phyloP scores from a whole-genome alignment of 768 basidiomycete species.

The Mycena belliarum region DNA sequence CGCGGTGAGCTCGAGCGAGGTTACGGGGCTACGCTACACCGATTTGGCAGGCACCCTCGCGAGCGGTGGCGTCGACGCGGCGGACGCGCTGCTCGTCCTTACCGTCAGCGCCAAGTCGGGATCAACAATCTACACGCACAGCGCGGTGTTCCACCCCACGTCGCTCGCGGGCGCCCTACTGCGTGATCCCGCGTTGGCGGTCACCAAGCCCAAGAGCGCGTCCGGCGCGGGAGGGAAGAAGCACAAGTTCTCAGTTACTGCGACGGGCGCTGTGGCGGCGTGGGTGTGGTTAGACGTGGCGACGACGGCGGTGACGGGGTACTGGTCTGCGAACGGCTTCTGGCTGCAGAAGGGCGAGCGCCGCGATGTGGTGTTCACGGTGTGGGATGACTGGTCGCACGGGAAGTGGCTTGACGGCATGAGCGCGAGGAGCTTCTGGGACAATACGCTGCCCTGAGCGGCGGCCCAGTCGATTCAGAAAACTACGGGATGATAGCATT shows the following conservation, averaged over 20 bases:
- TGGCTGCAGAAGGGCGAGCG: slow-evolving; percentile 14
- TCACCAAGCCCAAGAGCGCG: background rate
- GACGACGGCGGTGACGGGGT: slow-evolving; percentile 11
- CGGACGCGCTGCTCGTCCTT: slow-evolving; percentile 4
- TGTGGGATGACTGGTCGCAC: slow-evolving; percentile 11
- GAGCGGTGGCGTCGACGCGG: background rate
- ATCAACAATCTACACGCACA: slow-evolving; percentile 3
- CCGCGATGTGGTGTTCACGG: slow-evolving; percentile 1
- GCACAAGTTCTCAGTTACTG: slow-evolving; percentile 2
- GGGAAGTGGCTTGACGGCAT: slow-evolving; percentile 4
- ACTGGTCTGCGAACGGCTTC: slow-evolving; percentile 13
- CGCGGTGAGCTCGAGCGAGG: background rate
- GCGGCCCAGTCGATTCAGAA: too few relatives aligned
- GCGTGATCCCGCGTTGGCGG: slow-evolving; percentile 8
- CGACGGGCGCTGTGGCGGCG: slow-evolving; percentile 10
- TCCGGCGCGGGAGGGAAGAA: background rate
- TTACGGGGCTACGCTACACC: background rate
- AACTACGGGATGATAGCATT: too few relatives aligned
- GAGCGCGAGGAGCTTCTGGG: slow-evolving; percentile 9
- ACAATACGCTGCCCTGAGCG: slow-evolving; percentile 9
- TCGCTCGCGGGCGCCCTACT: slow-evolving; percentile 10
- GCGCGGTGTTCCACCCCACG: slow-evolving; percentile 16
- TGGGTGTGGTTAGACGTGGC: slow-evolving; percentile 14
- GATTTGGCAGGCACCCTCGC: background rate
- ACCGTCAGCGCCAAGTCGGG: background rate